These are phyloP conservation scores for Curvularia sp. DNA, from an alignment of 2,329 filamentous ascomycete genomes.

Conservation along the genomic window DNA sequence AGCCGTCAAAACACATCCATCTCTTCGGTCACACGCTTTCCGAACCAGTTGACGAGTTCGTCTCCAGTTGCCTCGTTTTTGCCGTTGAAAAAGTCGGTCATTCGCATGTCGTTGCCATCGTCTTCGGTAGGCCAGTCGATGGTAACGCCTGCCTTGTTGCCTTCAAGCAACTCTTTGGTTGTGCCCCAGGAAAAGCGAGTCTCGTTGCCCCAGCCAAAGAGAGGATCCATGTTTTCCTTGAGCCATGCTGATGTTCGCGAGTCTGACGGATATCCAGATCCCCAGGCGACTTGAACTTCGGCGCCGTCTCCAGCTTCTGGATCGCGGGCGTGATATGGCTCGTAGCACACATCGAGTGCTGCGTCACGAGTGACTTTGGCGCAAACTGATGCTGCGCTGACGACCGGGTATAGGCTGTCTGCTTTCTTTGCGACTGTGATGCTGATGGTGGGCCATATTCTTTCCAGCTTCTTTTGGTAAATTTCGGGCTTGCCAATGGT, in stretches of 20 bases:
- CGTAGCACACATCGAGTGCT: conserved; percentile 80
- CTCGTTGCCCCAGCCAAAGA: conserved; percentile 95
- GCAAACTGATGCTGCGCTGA: conserved; percentile 91
- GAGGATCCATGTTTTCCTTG: conserved; percentile 82
- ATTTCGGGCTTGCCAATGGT: conserved; percentile 83
- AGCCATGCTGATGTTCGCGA: conserved; percentile 81
- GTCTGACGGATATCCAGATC: conserved; percentile 93
- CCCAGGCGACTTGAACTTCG: conserved; percentile 67
- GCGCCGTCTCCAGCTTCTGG: conserved; percentile 43
- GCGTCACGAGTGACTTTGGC: conserved; percentile 96
- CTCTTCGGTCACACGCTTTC: conserved; percentile 71
- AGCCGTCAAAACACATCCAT: conserved; percentile 71
- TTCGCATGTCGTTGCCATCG: conserved; percentile 67
- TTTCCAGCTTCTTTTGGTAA: conserved; percentile 85
- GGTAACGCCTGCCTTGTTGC: conserved; percentile 70
- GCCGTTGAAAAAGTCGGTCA: conserved; percentile 78
- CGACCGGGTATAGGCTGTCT: conserved; percentile 88
- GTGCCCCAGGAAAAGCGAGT: conserved; percentile 97
- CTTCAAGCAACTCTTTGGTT: conserved; percentile 88
- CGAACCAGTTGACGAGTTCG: conserved; percentile 84
- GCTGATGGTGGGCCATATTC: conserved; percentile 74
- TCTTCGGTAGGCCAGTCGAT: conserved; percentile 89
- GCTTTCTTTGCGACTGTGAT: conserved; percentile 73
- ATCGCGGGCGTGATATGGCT: conserved; percentile 52
- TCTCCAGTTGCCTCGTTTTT: conserved; percentile 59